Evolutionary conservation across 2,329 filamentous ascomycete species (phyloP).

Genomic region (Epicoccum nigrum): DNA sequence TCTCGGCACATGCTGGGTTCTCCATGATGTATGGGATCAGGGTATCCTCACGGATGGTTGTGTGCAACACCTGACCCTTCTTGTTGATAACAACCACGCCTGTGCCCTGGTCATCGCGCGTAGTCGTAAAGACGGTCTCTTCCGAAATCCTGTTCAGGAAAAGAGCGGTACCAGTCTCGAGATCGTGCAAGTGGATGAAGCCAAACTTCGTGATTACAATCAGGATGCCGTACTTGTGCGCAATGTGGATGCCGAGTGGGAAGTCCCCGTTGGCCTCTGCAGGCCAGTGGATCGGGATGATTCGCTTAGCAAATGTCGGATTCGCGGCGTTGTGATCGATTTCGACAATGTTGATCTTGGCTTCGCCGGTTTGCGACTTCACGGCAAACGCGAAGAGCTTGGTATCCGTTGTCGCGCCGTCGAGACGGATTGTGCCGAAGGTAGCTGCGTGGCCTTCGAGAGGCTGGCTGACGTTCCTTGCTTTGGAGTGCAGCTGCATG

Average conservation of each 20-base stretch:
- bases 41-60: conserved; percentile 88
- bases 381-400: conserved; percentile 98
- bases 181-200: conserved; percentile 97
- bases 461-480: conserved; percentile 94
- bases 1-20: conserved; percentile 90
- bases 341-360: conserved; percentile 97
- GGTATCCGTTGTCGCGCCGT: conserved; percentile 87
- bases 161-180: conserved; percentile 92
- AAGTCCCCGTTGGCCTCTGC: conserved; percentile 96
- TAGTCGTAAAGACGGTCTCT: conserved; percentile 97
- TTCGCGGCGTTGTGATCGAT: conserved; percentile 93
- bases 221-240: conserved; percentile 93
- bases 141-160: conserved; percentile 99
- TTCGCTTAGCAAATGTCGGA: conserved; percentile 90
- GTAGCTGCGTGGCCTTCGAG: conserved; percentile 97
- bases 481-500: conserved; percentile 96
- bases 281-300: conserved; percentile 97
- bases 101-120: conserved; percentile 78
- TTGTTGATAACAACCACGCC: conserved; percentile 96
- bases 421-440: conserved; percentile 86
- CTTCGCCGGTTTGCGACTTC: conserved; percentile 77
- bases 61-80: conserved; percentile 94
- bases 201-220: conserved; percentile 99
- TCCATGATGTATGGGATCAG: conserved; percentile 95
- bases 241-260: conserved; percentile 96